Evolutionary conservation across 2,329 filamentous ascomycete species (phyloP), one percentile per base, ranked within the genome.

Genomic region (Aspergillus candidus): DNA sequence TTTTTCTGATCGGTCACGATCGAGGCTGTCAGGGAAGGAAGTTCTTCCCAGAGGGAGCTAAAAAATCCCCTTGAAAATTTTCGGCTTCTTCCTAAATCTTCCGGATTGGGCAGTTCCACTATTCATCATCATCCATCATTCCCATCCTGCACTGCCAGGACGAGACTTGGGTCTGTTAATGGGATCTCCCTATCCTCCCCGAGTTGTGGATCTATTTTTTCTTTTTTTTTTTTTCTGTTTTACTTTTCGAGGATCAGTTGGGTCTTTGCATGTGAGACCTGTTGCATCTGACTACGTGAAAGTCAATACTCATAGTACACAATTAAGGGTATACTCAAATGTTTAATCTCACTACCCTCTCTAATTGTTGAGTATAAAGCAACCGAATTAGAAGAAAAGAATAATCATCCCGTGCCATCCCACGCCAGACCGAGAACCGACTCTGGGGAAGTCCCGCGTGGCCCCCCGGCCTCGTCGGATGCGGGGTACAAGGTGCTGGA

Each of bases 401-500:
- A 18, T 14, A 15, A 14, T 14, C 12, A 22, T 33, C 10, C 32
- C 30, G 38, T 31, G 29, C 27, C 14, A 18, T 10, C 22, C 14
- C 30, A 13, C 11, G 37, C 29, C 38, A 40, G n/a, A 13, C 35
- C 27, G 46, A 38, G 35, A 45, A 22, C 32, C 34, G 36, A 33
- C 33, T 37, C 37, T 46, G 53, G 51, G 51, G 46, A 50, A 51
- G 45, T 48, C 50, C 53, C 53, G 48, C 44, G 53, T 56, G 52
- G 50, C 38, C 52, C 52, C 49, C 48, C 45, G 43, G 46, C 44
- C 33, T 44, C 36, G 22, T 41, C 52, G 52, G 53, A 56, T 56
- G 53, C 52, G 53, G 53, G 53, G 53, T 51, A 56, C 42, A 55
- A 38, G 17, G 33, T 36, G 33, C 32, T 29, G 32, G 40, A 10